Conservation (phyloP, 2,329 filamentous ascomycete species). For the Colletotrichum zoysiae region DNA sequence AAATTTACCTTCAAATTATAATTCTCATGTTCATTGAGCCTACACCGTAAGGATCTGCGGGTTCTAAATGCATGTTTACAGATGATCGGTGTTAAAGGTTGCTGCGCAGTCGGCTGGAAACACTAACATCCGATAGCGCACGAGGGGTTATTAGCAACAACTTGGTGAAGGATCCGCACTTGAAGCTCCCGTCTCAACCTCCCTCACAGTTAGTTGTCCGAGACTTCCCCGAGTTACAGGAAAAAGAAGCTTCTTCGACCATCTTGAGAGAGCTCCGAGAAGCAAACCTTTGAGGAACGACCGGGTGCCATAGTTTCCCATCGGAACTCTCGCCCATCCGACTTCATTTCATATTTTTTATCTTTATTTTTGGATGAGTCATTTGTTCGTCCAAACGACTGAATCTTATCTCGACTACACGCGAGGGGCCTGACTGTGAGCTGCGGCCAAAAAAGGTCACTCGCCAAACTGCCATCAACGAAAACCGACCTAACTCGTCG, state of each 20-base stretch:
- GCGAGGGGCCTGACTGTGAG: neutral
- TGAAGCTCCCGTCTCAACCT: constrained; percentile 24
- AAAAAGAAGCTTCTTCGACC: neutral
- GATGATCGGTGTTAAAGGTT: constrained; percentile 18
- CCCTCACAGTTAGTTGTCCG: constrained; percentile 16
- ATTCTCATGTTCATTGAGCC: neutral
- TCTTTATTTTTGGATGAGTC: constrained; percentile 13
- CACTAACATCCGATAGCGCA: constrained; percentile 25
- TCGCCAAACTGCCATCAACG: neutral
- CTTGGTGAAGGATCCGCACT: constrained; percentile 2
- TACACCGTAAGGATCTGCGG: too few species aligned
- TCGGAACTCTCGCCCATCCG: neutral
- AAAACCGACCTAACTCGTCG: neutral
- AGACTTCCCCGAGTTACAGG: constrained; percentile 9
- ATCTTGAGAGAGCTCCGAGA: neutral
- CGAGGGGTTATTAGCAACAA: constrained; percentile 24
- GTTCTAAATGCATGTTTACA: too few species aligned
- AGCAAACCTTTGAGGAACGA: neutral
- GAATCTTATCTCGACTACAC: constrained; percentile 23
- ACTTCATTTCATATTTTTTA: neutral
- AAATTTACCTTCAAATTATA: neutral
- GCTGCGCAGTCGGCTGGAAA: fast-evolving
- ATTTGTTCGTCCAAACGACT: constrained; percentile 21
- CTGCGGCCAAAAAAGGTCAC: neutral
- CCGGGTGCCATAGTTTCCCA: neutral